Evolutionary conservation across 1,284 basidiomycete species (phyloP), one percentile per base, ranked within the genome.

Genomic region (Cryptococcus sp.): DNA sequence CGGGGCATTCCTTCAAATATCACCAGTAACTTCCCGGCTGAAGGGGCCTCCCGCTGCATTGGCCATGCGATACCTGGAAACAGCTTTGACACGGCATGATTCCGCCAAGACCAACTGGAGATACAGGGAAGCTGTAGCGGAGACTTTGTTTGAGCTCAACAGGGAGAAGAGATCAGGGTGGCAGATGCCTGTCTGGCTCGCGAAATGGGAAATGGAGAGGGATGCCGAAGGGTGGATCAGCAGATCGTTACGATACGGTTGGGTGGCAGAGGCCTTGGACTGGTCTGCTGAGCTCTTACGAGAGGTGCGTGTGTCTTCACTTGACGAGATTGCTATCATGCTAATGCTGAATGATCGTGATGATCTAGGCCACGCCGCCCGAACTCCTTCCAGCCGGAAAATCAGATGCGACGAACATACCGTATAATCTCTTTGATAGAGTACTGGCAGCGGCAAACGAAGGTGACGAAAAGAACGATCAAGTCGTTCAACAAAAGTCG

Each of bases 61-160:
- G 59, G 93, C 89, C 2, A 93, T 93, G 90, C 83, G 89, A 68
- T 94, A 93, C 75, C 83, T 99, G 50, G 88, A 90, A 61, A 83
- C 87, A 65, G 85, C 88, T 23, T 81, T 98, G 54, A 84, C 86
- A 56, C 85, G 88, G 51, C 85, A 94, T 70, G 93, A 96, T 73
- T 81, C 82, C n/a, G 73, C 82, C 27, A 84, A 87, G 62, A 89
- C 86, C 17, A 86, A 90, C 67, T 87, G 83, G 77, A 82, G 82
- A 58, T 94, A 95, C 75, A 84, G 84, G 52, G 88, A 90, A 68
- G 83, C 85, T 10, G 85, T 88, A 13, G 80, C 93, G 48, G 90
- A 94, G 74, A 87, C 85, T 10, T 84, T 94, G 20, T 79, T 94
- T 60, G 84, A 84, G 42, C 79, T 85, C 57, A 87, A 90, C 66